Conservation (phyloP, 257 asterid genomes). For the Petunia secreta region DNA sequence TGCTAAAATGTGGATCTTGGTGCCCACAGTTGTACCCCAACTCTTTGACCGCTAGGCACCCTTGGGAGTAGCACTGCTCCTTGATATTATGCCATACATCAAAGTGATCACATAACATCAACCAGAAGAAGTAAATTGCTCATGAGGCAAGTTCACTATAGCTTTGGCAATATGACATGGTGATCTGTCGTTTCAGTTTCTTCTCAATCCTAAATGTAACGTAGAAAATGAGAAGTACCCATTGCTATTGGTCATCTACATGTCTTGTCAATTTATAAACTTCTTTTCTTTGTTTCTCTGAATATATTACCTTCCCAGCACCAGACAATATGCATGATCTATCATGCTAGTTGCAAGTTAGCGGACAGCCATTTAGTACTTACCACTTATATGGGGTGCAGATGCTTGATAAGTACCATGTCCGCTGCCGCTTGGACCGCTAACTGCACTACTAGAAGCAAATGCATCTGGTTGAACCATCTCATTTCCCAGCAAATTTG, state of each 20-base stretch:
- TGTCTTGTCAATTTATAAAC: background rate
- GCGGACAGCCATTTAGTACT: slow-evolving; percentile 21
- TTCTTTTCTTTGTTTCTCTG: background rate
- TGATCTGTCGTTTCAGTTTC: slow-evolving; percentile 17
- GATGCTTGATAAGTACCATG: slow-evolving; percentile 72
- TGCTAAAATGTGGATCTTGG: background rate
- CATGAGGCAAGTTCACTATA: background rate
- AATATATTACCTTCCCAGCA: slow-evolving; percentile 9
- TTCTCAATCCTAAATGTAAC: slow-evolving; percentile 13
- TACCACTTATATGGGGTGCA: slow-evolving; percentile 52
- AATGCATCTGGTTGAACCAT: slow-evolving; percentile 58
- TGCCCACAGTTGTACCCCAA: slow-evolving; percentile 2
- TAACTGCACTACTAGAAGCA: slow-evolving; percentile 57
- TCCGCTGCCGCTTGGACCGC: slow-evolving; percentile 60
- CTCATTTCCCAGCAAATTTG: slow-evolving; percentile 66
- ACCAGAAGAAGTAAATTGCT: background rate
- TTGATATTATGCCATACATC: slow-evolving; percentile 13
- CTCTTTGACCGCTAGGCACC: background rate
- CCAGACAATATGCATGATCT: background rate
- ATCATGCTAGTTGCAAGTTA: background rate
- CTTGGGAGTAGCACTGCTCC: background rate
- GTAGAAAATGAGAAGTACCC: background rate
- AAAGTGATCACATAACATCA: slow-evolving; percentile 7
- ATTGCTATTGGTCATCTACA: slow-evolving; percentile 1
- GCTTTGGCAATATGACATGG: background rate